These are phyloP conservation scores for Aspergillus pseudonomiae DNA, from an alignment of 2,329 filamentous ascomycete species.

Conservation along the genomic window DNA sequence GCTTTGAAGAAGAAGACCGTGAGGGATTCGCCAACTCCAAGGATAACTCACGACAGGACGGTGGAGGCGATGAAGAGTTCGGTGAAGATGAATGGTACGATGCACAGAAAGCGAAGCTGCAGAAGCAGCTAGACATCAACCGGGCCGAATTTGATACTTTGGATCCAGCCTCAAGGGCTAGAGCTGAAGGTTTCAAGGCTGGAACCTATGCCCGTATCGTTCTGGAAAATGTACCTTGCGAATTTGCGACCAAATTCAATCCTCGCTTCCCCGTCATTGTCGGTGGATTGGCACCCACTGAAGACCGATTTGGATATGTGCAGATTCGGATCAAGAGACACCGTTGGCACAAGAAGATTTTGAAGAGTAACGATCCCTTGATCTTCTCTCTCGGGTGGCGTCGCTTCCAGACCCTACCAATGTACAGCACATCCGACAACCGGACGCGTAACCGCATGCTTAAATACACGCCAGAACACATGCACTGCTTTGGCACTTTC, in stretches of 20 bases:
- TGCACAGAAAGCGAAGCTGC: conserved; percentile 87
- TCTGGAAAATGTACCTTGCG: conserved; percentile 83
- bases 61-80: conserved; percentile 72
- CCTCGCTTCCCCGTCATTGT: conserved; percentile 81
- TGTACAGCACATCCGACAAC: conserved; percentile 94
- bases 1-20: conserved; percentile 97
- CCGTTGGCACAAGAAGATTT: conserved; percentile 98
- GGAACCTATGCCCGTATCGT: conserved; percentile 93
- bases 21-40: conserved; percentile 87
- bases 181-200: conserved; percentile 87
- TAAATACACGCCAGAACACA: conserved; percentile 98
- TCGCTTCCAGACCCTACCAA: conserved; percentile 86
- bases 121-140: conserved; percentile 97
- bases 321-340: conserved; percentile 97
- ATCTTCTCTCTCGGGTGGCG: conserved; percentile 98
- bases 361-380: conserved; percentile 96
- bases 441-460: conserved; percentile 95
- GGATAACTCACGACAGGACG: conserved; percentile 74
- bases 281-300: conserved; percentile 88
- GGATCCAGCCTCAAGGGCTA: conserved; percentile 78
- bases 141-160: conserved; percentile 87
- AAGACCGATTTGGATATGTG: conserved; percentile 93
- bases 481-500: conserved; percentile 97
- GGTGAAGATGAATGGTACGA: conserved; percentile 99
- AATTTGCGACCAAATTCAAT: conserved; percentile 84